Evolutionary conservation across 768 basidiomycete genomes (phyloP), one percentile per base, ranked within the genome.

Genomic region (Leccinum longicurvipes): DNA sequence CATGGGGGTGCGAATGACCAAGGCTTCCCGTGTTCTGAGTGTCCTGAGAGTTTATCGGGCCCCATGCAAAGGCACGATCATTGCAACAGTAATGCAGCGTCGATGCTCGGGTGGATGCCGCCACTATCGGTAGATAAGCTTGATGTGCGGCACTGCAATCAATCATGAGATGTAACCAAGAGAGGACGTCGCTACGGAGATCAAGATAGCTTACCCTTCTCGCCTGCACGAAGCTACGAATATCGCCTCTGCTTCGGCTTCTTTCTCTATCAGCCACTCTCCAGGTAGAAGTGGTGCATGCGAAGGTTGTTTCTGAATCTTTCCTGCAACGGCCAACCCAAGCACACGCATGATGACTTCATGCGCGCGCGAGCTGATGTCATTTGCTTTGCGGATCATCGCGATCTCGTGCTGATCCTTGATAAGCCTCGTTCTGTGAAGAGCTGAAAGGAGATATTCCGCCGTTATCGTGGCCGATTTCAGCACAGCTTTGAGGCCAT

Each of bases 61-160:
- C 89, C 91, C 90, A 93, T 1, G 88, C 85, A 66, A 93, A 91
- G 46, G 85, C 86, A 55, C 81, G 82, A 67, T 94, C 91, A 65
- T 96, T 97, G 74, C 92, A 94, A 64, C 93, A 93, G 72, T 98
- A 98, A 66, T 98, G 95, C 4, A 98, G 76, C 0, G 93, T 97
- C 1, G 92, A 87, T 4, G 94, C 93, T 19, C 92, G 82, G 3
- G 83, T 83, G 0, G 93, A 88, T 0, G 89, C 86, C 1, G 96
- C 96, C 3, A 94, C 90, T 51, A 97, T 97, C 2, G 96, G 94
- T 7, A 91, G 78, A 71, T 98, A 98, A 0, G 94, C 92, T 73
- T 95, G 93, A 50, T 89, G 89, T 11, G 85, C 79, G 1, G 93
- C 79, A 17, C 93, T 95, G 50, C 9, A 39, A 25, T 23, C 31